phyloP scores from a whole-genome alignment of 2,329 filamentous ascomycete genomes.

The Trichoderma citrinoviride region DNA sequence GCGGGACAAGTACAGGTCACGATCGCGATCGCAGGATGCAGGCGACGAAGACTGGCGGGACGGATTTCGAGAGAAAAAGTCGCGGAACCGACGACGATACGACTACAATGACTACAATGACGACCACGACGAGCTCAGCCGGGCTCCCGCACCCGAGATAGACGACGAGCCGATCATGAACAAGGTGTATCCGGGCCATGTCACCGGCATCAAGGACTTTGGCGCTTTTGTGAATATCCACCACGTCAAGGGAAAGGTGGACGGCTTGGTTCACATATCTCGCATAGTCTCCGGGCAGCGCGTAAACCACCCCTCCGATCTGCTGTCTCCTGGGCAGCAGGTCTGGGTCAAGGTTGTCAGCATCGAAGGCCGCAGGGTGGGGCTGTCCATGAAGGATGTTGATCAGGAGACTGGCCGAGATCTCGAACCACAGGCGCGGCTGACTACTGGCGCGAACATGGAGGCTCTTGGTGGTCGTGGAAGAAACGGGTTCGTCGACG shows the following conservation, averaged over 20 bases:
- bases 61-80: slow-evolving; percentile 34
- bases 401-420: slow-evolving; percentile 87
- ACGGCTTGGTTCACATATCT: slow-evolving; percentile 91
- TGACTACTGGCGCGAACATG: slow-evolving; percentile 89
- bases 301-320: slow-evolving; percentile 87
- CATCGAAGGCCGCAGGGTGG: slow-evolving; percentile 77
- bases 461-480: slow-evolving; percentile 68
- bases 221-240: slow-evolving; percentile 92
- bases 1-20: slow-evolving; percentile 32
- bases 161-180: slow-evolving; percentile 78
- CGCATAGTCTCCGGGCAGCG: slow-evolving; percentile 80
- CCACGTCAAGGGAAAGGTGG: slow-evolving; percentile 81
- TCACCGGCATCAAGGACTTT: slow-evolving; percentile 93
- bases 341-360: slow-evolving; percentile 93
- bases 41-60: slow-evolving; percentile 49
- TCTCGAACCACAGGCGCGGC: slow-evolving; percentile 69
- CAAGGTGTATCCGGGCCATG: slow-evolving; percentile 87
- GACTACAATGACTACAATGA: slow-evolving; percentile 39
- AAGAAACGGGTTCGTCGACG: slow-evolving; percentile 55
- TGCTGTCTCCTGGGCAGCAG: slow-evolving; percentile 74
- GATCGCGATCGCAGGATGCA: slow-evolving; percentile 41
- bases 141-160: slow-evolving; percentile 67
- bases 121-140: slow-evolving; percentile 59
- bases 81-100: slow-evolving; percentile 40
- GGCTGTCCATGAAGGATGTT: slow-evolving; percentile 95